Conservation (phyloP, 257 asterid genomes). For the Henckelia pumila region DNA sequence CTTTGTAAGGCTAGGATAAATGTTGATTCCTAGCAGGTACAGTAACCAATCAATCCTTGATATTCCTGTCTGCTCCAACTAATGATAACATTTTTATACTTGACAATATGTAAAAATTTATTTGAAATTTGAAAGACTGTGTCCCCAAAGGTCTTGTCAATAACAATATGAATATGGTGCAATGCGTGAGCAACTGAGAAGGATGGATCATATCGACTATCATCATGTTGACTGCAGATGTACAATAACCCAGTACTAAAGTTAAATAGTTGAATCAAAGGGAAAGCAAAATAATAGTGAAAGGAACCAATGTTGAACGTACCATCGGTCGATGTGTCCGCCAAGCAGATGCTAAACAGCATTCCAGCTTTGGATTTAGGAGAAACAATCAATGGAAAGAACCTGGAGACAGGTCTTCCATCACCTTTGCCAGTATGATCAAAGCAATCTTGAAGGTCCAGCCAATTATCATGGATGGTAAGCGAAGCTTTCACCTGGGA, state of each 20-base stretch:
- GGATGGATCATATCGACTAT: slow-evolving; percentile 17
- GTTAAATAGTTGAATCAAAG: not conserved
- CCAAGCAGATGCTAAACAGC: slow-evolving; percentile 69
- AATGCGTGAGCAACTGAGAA: slow-evolving; percentile 6
- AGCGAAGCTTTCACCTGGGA: slow-evolving; percentile 94
- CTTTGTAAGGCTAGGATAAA: not conserved
- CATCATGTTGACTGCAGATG: not conserved
- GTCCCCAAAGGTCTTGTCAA: not conserved
- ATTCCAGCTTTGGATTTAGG: slow-evolving; percentile 83
- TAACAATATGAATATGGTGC: not conserved
- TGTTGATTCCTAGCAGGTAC: not conserved
- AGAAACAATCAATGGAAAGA: slow-evolving; percentile 78
- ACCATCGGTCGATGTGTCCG: slow-evolving; percentile 47
- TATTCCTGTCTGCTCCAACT: not conserved
- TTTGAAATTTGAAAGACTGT: not conserved
- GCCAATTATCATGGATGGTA: slow-evolving; percentile 77
- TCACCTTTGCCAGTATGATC: slow-evolving; percentile 68
- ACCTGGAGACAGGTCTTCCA: slow-evolving; percentile 69
- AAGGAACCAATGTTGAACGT: slow-evolving; percentile 13
- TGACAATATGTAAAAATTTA: not conserved
- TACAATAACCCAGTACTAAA: not conserved
- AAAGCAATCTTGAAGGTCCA: slow-evolving; percentile 95
- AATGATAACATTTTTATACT: slow-evolving; percentile 8
- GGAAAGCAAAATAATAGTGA: slow-evolving; percentile 15
- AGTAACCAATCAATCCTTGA: not conserved